Conservation (phyloP, 2,329 filamentous ascomycete species). For the Leptosphaerulina australis region DNA sequence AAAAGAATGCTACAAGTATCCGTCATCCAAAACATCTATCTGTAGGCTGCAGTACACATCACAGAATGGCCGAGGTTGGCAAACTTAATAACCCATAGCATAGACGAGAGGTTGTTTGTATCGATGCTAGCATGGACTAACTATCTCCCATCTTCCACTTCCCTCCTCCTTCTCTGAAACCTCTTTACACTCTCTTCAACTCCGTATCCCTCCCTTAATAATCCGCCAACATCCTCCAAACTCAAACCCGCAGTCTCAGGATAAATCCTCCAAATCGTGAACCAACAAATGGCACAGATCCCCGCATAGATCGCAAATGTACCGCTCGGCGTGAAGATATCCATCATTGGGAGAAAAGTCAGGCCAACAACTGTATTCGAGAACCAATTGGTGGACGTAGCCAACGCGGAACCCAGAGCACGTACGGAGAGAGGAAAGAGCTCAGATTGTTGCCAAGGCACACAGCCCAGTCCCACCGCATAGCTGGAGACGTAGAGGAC, state of each 20-base stretch:
- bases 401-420: conserved; percentile 71
- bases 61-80: no score
- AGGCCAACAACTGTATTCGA: conserved; percentile 85
- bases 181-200: conserved; percentile 44
- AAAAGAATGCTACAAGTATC: no score
- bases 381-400: conserved; percentile 85
- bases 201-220: conserved; percentile 77
- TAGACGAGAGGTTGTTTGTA: no score
- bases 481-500: conserved; percentile 85
- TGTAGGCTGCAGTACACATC: no score
- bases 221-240: conserved; percentile 76
- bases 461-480: conserved; percentile 85
- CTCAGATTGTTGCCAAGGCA: conserved; percentile 96
- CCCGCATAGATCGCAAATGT: conserved; percentile 82
- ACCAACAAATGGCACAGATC: conserved; percentile 72
- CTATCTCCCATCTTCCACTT: neutral
- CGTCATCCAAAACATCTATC: no score
- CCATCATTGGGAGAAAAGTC: conserved; percentile 88
- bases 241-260: conserved; percentile 84
- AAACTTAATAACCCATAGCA: no score
- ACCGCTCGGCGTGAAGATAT: conserved; percentile 70
- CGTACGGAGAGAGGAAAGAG: conserved; percentile 79
- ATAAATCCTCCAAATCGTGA: conserved; percentile 74
- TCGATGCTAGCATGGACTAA: no score
- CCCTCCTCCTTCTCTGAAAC: conserved; percentile 23